Evolutionary conservation across 2,329 filamentous ascomycete genomes (phyloP).

Genomic region (Fusarium virguliforme): DNA sequence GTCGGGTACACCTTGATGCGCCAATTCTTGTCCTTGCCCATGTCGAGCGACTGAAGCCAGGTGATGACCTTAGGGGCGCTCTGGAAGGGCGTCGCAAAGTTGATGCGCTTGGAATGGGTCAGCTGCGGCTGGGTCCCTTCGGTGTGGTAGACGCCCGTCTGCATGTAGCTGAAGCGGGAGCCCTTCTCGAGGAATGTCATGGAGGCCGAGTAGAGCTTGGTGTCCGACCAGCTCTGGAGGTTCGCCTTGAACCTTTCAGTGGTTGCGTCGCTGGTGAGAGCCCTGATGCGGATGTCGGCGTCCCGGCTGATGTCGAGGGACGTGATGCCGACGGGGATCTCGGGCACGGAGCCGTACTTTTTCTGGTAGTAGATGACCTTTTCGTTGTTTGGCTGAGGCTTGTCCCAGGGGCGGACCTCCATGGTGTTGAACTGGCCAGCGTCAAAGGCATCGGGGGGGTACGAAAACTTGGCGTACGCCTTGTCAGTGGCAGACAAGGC

Average conservation of each 20-base stretch:
- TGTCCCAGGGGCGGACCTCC: constrained; percentile 26
- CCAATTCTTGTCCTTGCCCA: constrained; percentile 27
- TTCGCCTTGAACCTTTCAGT: constrained; percentile 7
- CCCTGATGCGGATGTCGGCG: constrained; percentile 33
- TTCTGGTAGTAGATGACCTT: constrained; percentile 18
- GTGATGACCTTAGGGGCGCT: constrained; percentile 29
- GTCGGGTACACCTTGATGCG: constrained; percentile 20
- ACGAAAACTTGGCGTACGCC: constrained; percentile 35
- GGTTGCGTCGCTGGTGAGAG: constrained; percentile 14
- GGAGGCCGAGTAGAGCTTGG: constrained; percentile 21
- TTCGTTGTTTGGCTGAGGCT: constrained; percentile 5
- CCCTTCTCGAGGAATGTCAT: constrained; percentile 27
- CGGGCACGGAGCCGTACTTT: constrained; percentile 10
- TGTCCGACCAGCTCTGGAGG: constrained; percentile 33
- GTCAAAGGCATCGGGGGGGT: constrained; percentile 29
- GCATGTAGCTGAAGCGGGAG: constrained; percentile 23
- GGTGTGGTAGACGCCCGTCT: constrained; percentile 33
- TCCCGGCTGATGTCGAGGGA: constrained; percentile 18
- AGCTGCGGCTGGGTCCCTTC: constrained; percentile 21
- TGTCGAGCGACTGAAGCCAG: constrained; percentile 34
- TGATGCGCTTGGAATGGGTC: constrained; percentile 28
- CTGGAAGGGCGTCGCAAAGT: constrained; percentile 23
- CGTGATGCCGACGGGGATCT: constrained; percentile 22
- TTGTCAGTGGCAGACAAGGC: constrained; percentile 43
- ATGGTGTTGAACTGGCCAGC: constrained; percentile 37